Percentiles rank a stretch among this genome's conserved stretches.
Evolutionary conservation across 2,329 filamentous ascomycete species (phyloP).

Genomic region (Pseudocercospora crystallina): DNA sequence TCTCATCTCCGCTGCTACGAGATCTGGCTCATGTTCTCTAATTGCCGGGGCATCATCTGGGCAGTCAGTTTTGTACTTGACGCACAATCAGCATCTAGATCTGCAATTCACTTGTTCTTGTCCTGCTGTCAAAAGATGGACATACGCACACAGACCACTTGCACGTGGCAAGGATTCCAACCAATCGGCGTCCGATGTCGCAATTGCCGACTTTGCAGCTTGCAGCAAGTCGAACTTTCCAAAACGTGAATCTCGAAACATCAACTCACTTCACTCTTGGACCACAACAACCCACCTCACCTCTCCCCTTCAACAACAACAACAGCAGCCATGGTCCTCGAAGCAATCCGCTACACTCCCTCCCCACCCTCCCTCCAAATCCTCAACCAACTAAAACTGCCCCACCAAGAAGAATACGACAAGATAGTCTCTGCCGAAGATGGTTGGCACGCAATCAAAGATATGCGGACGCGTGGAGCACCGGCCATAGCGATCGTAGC

Average conservation of each 20-base stretch:
- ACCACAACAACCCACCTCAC: background rate
- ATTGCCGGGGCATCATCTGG: no score
- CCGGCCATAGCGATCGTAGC: constrained; percentile 99
- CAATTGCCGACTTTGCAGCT: constrained; percentile 9
- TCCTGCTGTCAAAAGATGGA: no score
- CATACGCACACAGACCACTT: no score
- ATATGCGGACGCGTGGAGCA: constrained; percentile 78
- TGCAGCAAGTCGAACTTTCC: background rate
- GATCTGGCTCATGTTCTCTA: no score
- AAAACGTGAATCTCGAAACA: no score
- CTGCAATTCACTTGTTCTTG: no score
- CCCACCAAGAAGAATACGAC: constrained; percentile 78
- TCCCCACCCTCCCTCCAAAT: constrained; percentile 65
- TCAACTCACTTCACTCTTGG: background rate
- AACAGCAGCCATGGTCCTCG: constrained; percentile 54
- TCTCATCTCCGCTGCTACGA: no score
- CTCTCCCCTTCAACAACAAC: background rate
- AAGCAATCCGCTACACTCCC: constrained; percentile 74
- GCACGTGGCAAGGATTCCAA: constrained; percentile 1
- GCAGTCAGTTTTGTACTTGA: no score
- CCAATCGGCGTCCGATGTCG: constrained; percentile 10
- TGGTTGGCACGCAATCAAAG: constrained; percentile 78
- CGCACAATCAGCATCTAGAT: no score
- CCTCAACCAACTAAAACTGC: constrained; percentile 78
- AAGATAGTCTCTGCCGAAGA: constrained; percentile 67